A percentile compares a stretch with the other conserved stretches of the same genome.
Conservation (phyloP, 768 basidiomycete genomes). For the Boletellus emodensis region DNA sequence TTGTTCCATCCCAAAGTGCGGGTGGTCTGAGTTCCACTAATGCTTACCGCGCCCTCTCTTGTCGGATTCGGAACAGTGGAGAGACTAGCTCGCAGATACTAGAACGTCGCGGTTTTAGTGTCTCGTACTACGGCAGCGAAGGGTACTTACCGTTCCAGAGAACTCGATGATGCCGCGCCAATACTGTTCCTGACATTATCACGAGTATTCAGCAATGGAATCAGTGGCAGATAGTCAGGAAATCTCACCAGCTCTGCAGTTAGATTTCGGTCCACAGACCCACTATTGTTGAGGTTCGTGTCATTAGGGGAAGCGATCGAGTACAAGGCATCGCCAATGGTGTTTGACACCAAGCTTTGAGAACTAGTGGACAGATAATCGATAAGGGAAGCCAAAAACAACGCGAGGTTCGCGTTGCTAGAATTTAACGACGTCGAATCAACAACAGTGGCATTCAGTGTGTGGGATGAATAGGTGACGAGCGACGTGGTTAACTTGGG, state of each 20-base stretch:
- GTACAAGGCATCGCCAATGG: slow-evolving; percentile 18
- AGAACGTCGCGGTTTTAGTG: too few relatives aligned
- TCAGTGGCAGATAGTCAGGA: too few relatives aligned
- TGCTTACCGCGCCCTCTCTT: too few relatives aligned
- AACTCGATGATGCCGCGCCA: slow-evolving; percentile 5
- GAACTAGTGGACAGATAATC: slow-evolving; percentile 5
- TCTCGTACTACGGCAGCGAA: background rate
- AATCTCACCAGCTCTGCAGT: background rate
- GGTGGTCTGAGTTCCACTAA: background rate
- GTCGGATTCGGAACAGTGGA: background rate
- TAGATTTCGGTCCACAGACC: too few relatives aligned
- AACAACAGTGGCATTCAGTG: background rate
- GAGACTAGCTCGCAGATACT: background rate
- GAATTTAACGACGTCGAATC: background rate
- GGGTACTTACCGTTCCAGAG: background rate
- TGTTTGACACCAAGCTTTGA: slow-evolving; percentile 13
- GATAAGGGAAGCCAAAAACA: background rate
- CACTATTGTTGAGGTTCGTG: too few relatives aligned
- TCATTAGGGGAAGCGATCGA: background rate
- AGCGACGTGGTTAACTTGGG: slow-evolving; percentile 6
- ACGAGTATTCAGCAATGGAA: too few relatives aligned
- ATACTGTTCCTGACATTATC: background rate
- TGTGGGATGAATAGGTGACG: background rate
- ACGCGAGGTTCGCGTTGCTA: background rate
- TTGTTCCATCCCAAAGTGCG: slow-evolving; percentile 2